Evolutionary conservation across 78 protist genomes (phyloP).

Genomic region (Protostelium mycophagum): DNA sequence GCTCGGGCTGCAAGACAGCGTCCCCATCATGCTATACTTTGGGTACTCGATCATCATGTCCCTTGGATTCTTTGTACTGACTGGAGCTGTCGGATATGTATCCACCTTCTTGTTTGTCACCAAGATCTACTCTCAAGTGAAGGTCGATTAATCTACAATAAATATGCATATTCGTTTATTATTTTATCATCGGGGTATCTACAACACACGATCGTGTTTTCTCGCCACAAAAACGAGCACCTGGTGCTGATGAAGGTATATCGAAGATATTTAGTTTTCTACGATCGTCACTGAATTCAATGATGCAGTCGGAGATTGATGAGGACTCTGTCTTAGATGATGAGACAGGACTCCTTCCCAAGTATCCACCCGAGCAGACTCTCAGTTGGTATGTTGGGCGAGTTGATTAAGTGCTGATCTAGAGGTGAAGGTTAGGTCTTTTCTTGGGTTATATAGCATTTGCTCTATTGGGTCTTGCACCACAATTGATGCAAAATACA

Average conservation of each 20-base stretch:
- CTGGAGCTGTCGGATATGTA: slow-evolving; percentile 83
- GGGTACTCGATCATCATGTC: slow-evolving; percentile 81
- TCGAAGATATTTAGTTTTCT: too few relatives aligned
- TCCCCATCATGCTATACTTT: slow-evolving; percentile 76
- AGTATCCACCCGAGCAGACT: background rate
- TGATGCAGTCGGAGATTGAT: background rate
- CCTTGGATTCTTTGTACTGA: slow-evolving; percentile 79
- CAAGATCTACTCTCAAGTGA: slow-evolving; percentile 77
- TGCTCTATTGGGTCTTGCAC: background rate
- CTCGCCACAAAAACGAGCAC: too few relatives aligned
- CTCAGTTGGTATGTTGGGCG: background rate
- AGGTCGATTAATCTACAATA: slow-evolving; percentile 20
- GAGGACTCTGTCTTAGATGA: background rate
- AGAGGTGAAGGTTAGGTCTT: background rate
- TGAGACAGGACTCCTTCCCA: background rate
- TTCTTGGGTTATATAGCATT: background rate
- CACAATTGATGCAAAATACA: background rate
- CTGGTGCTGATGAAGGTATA: too few relatives aligned
- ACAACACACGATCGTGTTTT: too few relatives aligned
- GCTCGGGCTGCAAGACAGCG: slow-evolving; percentile 50
- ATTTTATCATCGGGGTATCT: too few relatives aligned
- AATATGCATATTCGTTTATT: too few relatives aligned
- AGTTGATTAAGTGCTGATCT: background rate
- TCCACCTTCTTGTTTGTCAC: slow-evolving; percentile 71
- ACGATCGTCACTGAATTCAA: too few relatives aligned